Base-by-base conservation (phyloP, 768 basidiomycete genomes). In the Suillus fuscotomentosus region DNA sequence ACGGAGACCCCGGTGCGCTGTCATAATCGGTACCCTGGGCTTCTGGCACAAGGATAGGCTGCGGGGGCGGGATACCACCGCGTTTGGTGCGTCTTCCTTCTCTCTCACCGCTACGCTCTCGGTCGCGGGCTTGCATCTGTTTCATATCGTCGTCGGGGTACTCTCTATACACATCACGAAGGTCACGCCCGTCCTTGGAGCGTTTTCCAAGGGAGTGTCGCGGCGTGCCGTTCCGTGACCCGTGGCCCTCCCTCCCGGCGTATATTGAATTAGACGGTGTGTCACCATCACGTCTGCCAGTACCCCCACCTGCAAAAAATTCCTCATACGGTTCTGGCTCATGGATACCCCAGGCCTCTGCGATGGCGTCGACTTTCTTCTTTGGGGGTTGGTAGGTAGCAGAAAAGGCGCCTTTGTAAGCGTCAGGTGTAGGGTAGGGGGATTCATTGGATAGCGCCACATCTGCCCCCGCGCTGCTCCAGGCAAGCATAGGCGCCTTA, bases 301-400 rank as follows among this genome's bases (percentile, higher is more conserved):
- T 75, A 63, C 90, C 89, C 51, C 91, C 90, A 22, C 91, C 94
- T 27, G 92, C 92, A 67, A 86, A 91, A 73, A 95, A 95, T 70
- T 95, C 93, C 70, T 95, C 93, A 70, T 84, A 95, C 8, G 94
- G 94, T 72, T 95, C 94, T 5, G 94, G 94, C 70, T 95, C 94
- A 69, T 94, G 91, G 60, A 92, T 93, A 43, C 94, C 94, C 94
- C 94, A 95, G 1, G 94, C 94, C 76, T 95, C 94, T 54, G 93
- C 93, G 64, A 95, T 88, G 43, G 91, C 92, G 69, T 95, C 92
- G 41, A 91, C 88, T 72, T 92, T 92, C 78, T 91, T 92, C 86
- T 93, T 93, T 10, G 84, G 84, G 65, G 86, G 83, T 61, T 84
- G 83, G 55, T 84, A 83, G 67, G 82, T 76, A 69, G 81, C 75